A percentile compares a stretch with the other conserved stretches of the same genome.
These are phyloP conservation scores for Chamaecyparis obtusa DNA, from an alignment of 75 land plant species.

Conservation along the genomic window DNA sequence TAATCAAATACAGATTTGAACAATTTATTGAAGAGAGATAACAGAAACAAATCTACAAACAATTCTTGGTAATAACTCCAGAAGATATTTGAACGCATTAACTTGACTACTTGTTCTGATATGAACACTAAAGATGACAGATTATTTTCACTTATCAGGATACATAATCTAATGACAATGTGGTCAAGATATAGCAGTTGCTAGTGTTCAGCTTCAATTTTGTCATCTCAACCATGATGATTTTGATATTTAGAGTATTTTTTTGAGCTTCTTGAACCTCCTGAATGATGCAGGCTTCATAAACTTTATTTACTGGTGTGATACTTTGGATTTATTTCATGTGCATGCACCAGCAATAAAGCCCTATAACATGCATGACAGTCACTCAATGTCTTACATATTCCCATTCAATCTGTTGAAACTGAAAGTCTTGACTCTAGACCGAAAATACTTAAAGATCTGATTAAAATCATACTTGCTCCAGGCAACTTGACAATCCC, in stretches of 20 bases:
- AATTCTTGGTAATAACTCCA: neutral
- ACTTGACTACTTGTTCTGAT: no score
- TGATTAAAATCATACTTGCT: no score
- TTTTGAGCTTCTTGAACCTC: neutral
- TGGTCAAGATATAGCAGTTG: neutral
- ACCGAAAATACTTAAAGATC: no score
- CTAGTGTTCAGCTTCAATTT: neutral
- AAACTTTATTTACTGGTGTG: neutral
- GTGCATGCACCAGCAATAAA: neutral
- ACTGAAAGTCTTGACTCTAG: neutral
- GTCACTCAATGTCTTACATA: neutral
- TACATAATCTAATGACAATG: neutral
- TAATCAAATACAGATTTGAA: neutral
- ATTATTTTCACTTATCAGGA: no score
- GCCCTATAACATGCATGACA: neutral
- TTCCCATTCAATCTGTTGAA: neutral
- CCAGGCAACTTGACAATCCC: no score
- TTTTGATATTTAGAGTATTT: neutral
- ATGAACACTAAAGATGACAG: no score
- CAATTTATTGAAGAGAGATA: neutral
- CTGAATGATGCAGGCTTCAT: neutral
- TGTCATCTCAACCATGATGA: neutral
- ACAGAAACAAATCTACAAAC: neutral
- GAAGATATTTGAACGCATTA: no score
- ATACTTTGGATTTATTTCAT: neutral